Percentiles rank a stretch among this genome's conserved stretches.
phyloP scores from a whole-genome alignment of 148 eudicot species.

The Agrostemma githago region DNA sequence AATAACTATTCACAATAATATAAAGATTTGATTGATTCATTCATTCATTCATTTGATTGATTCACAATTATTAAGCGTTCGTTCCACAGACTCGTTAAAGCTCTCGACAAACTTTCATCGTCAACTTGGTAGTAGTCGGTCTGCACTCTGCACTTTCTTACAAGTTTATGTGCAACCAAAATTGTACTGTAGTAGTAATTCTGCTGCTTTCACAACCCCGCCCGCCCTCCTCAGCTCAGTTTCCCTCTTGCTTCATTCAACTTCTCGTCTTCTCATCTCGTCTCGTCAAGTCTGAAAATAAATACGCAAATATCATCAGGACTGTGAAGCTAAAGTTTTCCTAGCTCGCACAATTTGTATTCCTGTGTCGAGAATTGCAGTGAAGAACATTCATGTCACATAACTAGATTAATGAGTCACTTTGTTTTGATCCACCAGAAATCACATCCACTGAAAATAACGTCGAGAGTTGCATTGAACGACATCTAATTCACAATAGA shows the following conservation, averaged over 20 bases:
- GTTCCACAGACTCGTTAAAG: not conserved
- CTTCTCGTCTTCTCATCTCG: constrained; percentile 1
- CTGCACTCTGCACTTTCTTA: not conserved
- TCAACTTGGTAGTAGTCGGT: no score
- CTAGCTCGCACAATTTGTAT: no score
- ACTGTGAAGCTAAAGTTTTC: no score
- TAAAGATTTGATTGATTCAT: no score
- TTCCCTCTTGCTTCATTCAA: not conserved
- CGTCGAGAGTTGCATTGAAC: no score
- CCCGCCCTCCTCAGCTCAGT: not conserved
- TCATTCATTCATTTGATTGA: not conserved
- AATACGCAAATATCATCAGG: not conserved
- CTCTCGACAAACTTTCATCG: not conserved
- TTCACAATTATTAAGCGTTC: not conserved
- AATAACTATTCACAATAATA: not conserved
- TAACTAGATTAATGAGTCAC: no score
- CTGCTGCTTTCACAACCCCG: constrained; percentile 10
- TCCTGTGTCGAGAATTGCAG: no score
- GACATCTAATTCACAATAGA: no score
- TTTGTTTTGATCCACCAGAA: no score
- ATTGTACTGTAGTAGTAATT: constrained; percentile 5
- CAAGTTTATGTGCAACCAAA: constrained; percentile 17
- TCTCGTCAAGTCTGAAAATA: no score
- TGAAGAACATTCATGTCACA: no score
- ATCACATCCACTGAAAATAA: no score